Base-by-base conservation (phyloP, 192 early-diverging fungal species). In the Rhizoclosmatium globosum region DNA sequence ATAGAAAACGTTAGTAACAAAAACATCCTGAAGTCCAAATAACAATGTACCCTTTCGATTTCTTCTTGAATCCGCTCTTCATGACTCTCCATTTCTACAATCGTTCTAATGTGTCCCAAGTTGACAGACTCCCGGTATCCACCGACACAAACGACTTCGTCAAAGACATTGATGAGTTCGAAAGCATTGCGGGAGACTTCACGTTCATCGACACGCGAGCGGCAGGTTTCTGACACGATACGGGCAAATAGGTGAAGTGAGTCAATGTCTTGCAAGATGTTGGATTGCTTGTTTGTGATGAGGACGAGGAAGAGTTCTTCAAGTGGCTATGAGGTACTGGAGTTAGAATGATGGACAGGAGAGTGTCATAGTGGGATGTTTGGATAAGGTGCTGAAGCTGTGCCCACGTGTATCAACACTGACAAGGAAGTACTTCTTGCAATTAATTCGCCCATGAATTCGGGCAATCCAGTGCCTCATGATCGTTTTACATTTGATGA, bases 251-350 rank as follows among this genome's bases (percentile, higher is more conserved):
- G 84, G 80, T 99, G 94, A 57, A 99, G 89, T 11, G 96, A 95
- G 72, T 96, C 95, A 82, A 98, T 99, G 85, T 98, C 98, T 89
- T 98, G 97, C 47, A 99, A 87, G 74, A 99, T 99, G 82, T 99
- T 99, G 79, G 94, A 96, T 78, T 90, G 79, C 71, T 89, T 98
- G 82, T 94, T 97, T 71, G 98, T 99, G 71, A 99, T 94, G n/a
- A 99, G 89, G 39, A 99, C 95, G 79, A 96, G 91, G 73, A 93
- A 99, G 61, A 98, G 92, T 3, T 97, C 94, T 77, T 98, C 98
- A 43, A 99, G 88, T 15, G 97, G 97, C 85, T 99, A 0, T 31
- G 31, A 31, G 31, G 31, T 31, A 31, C 0, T 31, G 31, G 31
- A 31, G 31, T 31, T 31, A 31, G 31, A 31, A 31, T 31, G 31